Conservation (phyloP, 345 rosid genomes). For the Gynandropsis gynandra region DNA sequence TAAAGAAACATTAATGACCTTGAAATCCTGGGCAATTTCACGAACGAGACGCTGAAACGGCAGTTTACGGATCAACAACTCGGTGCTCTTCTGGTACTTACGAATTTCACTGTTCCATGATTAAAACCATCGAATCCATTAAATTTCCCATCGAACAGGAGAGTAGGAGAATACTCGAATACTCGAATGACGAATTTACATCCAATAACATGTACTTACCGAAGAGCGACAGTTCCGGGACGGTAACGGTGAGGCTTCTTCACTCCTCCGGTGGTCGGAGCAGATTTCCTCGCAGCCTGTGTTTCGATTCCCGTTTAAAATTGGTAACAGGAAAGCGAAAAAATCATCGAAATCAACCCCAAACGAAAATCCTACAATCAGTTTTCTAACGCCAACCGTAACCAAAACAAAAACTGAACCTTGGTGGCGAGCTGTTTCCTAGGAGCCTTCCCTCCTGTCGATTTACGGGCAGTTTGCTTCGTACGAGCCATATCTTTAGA, state of each 20-base stretch:
- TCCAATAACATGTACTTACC: slow-evolving; percentile 21
- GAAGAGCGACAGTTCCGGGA: slow-evolving; percentile 70
- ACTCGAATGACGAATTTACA: not conserved
- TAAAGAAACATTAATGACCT: slow-evolving; percentile 15
- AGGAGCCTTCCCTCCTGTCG: slow-evolving; percentile 42
- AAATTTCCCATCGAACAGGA: not conserved
- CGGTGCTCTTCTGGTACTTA: slow-evolving; percentile 59
- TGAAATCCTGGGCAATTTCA: slow-evolving; percentile 68
- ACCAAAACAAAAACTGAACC: slow-evolving; percentile 16
- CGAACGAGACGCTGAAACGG: slow-evolving; percentile 72
- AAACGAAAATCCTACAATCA: slow-evolving; percentile 4
- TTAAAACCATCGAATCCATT: not conserved
- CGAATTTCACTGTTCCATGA: slow-evolving; percentile 39
- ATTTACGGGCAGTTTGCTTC: slow-evolving; percentile 46
- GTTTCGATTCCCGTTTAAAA: not conserved
- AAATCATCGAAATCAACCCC: not conserved
- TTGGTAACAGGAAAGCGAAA: not conserved
- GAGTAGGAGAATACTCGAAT: not conserved
- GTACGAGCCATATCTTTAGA: slow-evolving; percentile 38
- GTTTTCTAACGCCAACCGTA: not conserved
- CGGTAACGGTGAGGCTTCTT: slow-evolving; percentile 74
- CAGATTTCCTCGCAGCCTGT: slow-evolving; percentile 72
- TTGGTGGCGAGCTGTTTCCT: slow-evolving; percentile 43
- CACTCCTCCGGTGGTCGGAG: slow-evolving; percentile 59
- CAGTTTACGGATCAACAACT: slow-evolving; percentile 61